Evolutionary conservation across 805 yeast species (phyloP).

Genomic region (Candida parachauliodes): DNA sequence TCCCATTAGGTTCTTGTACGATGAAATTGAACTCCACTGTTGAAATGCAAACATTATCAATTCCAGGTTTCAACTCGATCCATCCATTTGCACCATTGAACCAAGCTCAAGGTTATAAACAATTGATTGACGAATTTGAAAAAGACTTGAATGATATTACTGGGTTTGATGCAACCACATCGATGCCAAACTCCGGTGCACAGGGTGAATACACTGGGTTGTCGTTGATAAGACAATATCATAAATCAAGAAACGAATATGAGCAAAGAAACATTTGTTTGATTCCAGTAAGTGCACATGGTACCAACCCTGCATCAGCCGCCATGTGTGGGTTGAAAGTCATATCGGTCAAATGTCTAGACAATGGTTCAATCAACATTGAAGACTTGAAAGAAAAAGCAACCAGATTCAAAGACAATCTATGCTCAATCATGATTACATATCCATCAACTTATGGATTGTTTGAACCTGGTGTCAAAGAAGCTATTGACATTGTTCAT

Average conservation of each 20-base stretch:
- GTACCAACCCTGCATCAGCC: slow-evolving; percentile 98
- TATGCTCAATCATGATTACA: slow-evolving; percentile 94
- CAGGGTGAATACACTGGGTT: slow-evolving; percentile 97
- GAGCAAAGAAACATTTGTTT: slow-evolving; percentile 77
- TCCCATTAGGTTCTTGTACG: slow-evolving; percentile 95
- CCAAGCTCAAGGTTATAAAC: slow-evolving; percentile 85
- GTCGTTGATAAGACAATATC: slow-evolving; percentile 76
- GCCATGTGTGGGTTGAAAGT: slow-evolving; percentile 96
- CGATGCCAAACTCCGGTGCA: slow-evolving; percentile 98
- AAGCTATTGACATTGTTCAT: slow-evolving; percentile 85
- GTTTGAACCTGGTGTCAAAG: slow-evolving; percentile 86
- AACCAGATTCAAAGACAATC: slow-evolving; percentile 56
- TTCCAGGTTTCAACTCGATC: slow-evolving; percentile 85
- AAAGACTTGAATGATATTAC: slow-evolving; percentile 86
- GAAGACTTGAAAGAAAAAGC: slow-evolving; percentile 73
- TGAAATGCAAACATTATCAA: slow-evolving; percentile 89
- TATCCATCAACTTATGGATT: slow-evolving; percentile 97
- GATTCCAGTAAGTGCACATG: slow-evolving; percentile 97
- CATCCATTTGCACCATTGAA: slow-evolving; percentile 92
- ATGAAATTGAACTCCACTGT: slow-evolving; percentile 96
- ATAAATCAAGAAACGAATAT: slow-evolving; percentile 63
- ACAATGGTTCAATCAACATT: slow-evolving; percentile 83
- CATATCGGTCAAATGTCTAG: slow-evolving; percentile 82
- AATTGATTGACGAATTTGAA: slow-evolving; percentile 73
- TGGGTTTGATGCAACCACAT: slow-evolving; percentile 85